These are phyloP conservation scores for Scedosporium apiospermum DNA, from an alignment of 2,329 filamentous ascomycete genomes.

Conservation along the genomic window DNA sequence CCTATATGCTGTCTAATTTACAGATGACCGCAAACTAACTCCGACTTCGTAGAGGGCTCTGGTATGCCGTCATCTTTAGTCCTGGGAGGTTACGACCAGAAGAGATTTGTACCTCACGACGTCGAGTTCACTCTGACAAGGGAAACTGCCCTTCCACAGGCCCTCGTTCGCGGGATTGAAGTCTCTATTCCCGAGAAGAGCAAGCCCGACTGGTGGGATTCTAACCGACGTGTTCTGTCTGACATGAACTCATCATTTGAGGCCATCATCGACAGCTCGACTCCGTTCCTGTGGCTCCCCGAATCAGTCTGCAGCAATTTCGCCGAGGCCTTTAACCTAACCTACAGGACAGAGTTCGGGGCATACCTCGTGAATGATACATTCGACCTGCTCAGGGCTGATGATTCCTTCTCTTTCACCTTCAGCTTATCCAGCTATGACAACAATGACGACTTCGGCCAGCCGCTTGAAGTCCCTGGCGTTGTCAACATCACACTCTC, in stretches of 20 bases:
- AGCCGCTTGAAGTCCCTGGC: constrained; percentile 36
- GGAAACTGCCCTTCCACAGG: constrained; percentile 44
- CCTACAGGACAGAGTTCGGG: constrained; percentile 52
- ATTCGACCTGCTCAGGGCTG: constrained; percentile 33
- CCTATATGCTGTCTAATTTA: neutral
- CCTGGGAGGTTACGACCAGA: constrained; percentile 58
- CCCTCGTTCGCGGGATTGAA: constrained; percentile 50
- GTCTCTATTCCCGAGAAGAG: constrained; percentile 24
- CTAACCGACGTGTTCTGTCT: constrained; percentile 26
- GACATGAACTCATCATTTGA: constrained; percentile 36
- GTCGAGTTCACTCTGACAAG: constrained; percentile 48
- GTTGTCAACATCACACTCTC: constrained; percentile 49
- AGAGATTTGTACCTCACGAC: constrained; percentile 52
- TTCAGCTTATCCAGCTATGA: constrained; percentile 48
- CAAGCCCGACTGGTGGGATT: constrained; percentile 27
- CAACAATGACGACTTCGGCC: constrained; percentile 41
- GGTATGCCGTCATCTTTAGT: constrained; percentile 49
- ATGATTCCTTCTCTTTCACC: constrained; percentile 39
- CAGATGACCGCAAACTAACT: constrained; percentile 1
- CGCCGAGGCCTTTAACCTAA: constrained; percentile 52
- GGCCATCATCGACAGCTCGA: constrained; percentile 53
- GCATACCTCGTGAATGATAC: constrained; percentile 56
- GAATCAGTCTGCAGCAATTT: constrained; percentile 52
- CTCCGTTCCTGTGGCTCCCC: constrained; percentile 56
- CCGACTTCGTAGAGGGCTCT: constrained; percentile 20